phyloP scores from a whole-genome alignment of 1,284 basidiomycete species.

The Pseudozyma tsukubaensis region DNA sequence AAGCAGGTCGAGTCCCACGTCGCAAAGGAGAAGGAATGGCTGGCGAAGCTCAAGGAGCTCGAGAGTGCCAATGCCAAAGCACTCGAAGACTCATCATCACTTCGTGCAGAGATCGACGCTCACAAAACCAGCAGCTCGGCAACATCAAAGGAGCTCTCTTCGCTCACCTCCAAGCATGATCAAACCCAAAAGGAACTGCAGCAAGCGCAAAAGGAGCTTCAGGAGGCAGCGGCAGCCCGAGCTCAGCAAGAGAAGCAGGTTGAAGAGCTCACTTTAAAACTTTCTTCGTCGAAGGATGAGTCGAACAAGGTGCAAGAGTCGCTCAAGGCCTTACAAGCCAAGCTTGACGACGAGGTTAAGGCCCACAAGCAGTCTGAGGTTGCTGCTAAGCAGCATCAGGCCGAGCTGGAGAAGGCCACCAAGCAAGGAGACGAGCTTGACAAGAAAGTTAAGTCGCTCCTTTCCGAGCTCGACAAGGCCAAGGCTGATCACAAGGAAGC shows the following conservation, averaged over 20 bases:
- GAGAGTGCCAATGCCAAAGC: constrained; percentile 19
- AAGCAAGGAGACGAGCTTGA: constrained; percentile 29
- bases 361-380: constrained; percentile 21
- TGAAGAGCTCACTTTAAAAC: constrained; percentile 22
- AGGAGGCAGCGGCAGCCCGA: constrained; percentile 9
- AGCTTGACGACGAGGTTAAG: constrained; percentile 25
- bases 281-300: constrained; percentile 15
- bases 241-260: constrained; percentile 23
- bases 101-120: constrained; percentile 21
- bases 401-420: constrained; percentile 16
- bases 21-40: constrained; percentile 27
- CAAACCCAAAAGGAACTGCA: constrained; percentile 23
- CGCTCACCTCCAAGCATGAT: constrained; percentile 21
- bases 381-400: constrained; percentile 5
- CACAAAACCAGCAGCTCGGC: constrained; percentile 24
- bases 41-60: constrained; percentile 35
- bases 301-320: constrained; percentile 14
- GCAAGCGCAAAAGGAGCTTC: constrained; percentile 17
- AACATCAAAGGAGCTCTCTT: constrained; percentile 23
- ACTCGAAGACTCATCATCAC: constrained; percentile 17
- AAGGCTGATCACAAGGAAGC: constrained; percentile 22
- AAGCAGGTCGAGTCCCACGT: constrained; percentile 19
- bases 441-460: constrained; percentile 14
- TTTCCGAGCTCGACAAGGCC: constrained; percentile 22
- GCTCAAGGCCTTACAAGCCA: constrained; percentile 15